Evolutionary conservation across 176 grass and related monocot species (phyloP).

Genomic region (Musa acuminata): DNA sequence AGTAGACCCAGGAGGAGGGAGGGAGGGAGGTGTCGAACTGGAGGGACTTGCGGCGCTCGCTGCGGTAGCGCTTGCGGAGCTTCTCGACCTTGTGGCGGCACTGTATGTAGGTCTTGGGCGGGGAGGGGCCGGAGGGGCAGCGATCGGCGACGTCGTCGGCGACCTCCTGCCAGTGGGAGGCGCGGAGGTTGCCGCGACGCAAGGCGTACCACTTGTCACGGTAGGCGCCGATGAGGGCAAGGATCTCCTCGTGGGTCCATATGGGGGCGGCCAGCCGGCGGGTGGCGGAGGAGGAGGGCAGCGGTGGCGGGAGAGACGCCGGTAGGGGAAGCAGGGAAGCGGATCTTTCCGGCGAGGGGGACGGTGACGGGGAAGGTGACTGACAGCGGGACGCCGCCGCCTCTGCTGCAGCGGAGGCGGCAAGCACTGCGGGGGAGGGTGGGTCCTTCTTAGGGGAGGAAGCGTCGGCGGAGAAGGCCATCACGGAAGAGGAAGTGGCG

Average conservation of each 20-base stretch:
- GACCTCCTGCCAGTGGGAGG: slow-evolving; percentile 83
- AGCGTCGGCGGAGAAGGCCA: slow-evolving; percentile 22
- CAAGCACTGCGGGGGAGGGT: background rate
- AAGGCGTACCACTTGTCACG: slow-evolving; percentile 69
- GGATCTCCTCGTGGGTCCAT: slow-evolving; percentile 91
- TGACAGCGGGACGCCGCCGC: slow-evolving; percentile 25
- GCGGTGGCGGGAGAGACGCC: background rate
- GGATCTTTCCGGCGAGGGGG: slow-evolving; percentile 27
- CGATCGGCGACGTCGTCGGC: slow-evolving; percentile 66
- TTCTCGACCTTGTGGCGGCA: slow-evolving; percentile 99
- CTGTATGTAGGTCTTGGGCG: slow-evolving; percentile 69
- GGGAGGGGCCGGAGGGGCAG: slow-evolving; percentile 45
- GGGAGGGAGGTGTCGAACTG: slow-evolving; percentile 40
- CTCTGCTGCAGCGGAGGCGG: background rate
- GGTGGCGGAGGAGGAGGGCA: slow-evolving; percentile 15
- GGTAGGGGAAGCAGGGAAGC: slow-evolving; percentile 28
- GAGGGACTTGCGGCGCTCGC: slow-evolving; percentile 44
- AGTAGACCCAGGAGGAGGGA: slow-evolving; percentile 57
- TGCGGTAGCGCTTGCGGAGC: slow-evolving; percentile 80
- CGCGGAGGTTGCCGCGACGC: slow-evolving; percentile 72
- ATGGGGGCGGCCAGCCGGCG: slow-evolving; percentile 69
- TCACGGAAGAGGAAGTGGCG: slow-evolving; percentile 12
- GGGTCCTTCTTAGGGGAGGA: slow-evolving; percentile 17
- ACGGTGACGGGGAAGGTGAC: background rate
- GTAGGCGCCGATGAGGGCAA: slow-evolving; percentile 80